A percentile compares a stretch with the other conserved stretches of the same genome.
Conservation (phyloP, 2,329 filamentous ascomycete species). For the Thelonectria olida region DNA sequence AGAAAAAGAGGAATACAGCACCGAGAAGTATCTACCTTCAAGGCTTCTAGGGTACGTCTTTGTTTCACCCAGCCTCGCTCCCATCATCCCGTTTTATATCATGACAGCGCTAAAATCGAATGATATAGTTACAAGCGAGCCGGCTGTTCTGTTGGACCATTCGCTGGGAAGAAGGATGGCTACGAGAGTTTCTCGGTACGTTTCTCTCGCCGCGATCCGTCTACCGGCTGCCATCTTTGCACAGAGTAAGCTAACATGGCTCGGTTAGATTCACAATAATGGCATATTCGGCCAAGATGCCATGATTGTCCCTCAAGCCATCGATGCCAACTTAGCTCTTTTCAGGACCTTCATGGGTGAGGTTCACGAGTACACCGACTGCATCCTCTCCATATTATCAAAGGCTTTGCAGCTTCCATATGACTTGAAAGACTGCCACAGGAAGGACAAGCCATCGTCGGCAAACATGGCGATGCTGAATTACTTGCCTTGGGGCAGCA, state of each 20-base stretch:
- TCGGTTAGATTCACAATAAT: constrained; percentile 18
- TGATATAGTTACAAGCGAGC: constrained; percentile 17
- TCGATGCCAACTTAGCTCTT: constrained; percentile 12
- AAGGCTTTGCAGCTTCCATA: constrained; percentile 5
- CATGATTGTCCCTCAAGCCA: constrained; percentile 8
- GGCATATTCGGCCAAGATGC: constrained; percentile 14
- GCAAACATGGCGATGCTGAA: constrained; percentile 28
- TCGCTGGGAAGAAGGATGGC: constrained; percentile 17
- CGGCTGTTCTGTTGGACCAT: constrained; percentile 14
- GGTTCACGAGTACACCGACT: constrained; percentile 14
- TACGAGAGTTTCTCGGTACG: constrained; percentile 19
- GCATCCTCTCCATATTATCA: constrained; percentile 15
- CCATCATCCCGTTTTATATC: background rate
- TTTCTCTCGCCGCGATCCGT: background rate
- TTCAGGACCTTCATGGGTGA: constrained; percentile 17
- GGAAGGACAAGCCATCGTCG: constrained; percentile 22
- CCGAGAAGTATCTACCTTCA: background rate
- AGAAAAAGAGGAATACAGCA: background rate
- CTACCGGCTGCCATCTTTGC: background rate
- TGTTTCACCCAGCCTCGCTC: too few relatives aligned
- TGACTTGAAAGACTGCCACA: constrained; percentile 10
- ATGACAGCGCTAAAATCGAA: background rate
- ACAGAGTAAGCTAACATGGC: background rate
- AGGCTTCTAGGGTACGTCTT: background rate
- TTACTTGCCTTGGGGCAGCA: constrained; percentile 29